A percentile compares a stretch with the other conserved stretches of the same genome.
These are phyloP conservation scores for Arthrobotrys sinensis DNA, from an alignment of 2,329 filamentous ascomycete genomes.

Conservation along the genomic window DNA sequence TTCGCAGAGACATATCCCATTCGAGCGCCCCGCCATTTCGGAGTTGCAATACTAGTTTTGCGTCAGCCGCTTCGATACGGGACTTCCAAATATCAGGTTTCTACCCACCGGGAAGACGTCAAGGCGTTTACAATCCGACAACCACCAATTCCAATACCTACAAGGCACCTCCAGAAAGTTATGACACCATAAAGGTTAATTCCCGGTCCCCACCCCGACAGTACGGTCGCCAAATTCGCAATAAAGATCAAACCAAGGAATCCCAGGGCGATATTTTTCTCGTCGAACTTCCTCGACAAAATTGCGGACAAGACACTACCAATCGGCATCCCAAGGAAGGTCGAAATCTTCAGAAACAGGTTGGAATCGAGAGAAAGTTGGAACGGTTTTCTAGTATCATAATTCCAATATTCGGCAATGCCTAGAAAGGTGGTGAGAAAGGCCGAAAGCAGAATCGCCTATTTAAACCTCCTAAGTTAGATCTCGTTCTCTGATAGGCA, in stretches of 20 bases:
- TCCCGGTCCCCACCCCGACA: constrained; percentile 68
- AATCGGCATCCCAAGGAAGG: constrained; percentile 41
- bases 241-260: constrained; percentile 67
- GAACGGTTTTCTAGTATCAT: neutral
- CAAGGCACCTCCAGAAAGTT: constrained; percentile 70
- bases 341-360: constrained; percentile 20
- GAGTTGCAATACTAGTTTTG: constrained; percentile 24
- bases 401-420: neutral
- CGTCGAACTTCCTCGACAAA: constrained; percentile 9
- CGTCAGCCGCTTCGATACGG: neutral
- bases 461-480: neutral
- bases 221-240: constrained; percentile 70
- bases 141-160: constrained; percentile 75
- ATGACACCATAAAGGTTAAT: constrained; percentile 70
- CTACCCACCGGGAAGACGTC: constrained; percentile 30
- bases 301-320: constrained; percentile 31
- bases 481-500: neutral
- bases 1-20: constrained; percentile 28
- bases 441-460: constrained; percentile 33
- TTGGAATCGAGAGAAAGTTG: neutral
- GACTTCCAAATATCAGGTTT: no score
- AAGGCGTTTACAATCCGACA: constrained; percentile 67
- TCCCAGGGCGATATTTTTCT: constrained; percentile 17
- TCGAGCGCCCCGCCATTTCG: constrained; percentile 41
- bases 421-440: constrained; percentile 18